These are phyloP conservation scores for Coccinonectria pachysandricola DNA, from an alignment of 2,329 filamentous ascomycete genomes.

Conservation along the genomic window DNA sequence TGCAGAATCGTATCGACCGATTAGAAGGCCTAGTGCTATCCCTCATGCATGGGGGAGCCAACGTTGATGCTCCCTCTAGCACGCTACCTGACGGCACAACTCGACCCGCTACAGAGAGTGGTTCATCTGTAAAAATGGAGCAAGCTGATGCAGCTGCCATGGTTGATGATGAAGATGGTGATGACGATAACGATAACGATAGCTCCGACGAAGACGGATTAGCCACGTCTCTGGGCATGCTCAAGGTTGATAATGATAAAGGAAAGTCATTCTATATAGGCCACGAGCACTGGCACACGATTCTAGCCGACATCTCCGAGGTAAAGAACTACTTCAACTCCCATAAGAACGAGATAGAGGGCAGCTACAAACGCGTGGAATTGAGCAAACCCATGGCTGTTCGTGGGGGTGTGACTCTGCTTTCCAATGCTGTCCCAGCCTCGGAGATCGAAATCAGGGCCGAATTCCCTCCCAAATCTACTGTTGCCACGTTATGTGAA, in stretches of 20 bases:
- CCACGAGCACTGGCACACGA: slow-evolving; percentile 73
- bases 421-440: slow-evolving; percentile 65
- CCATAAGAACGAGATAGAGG: slow-evolving; percentile 83
- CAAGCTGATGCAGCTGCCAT: slow-evolving; percentile 45
- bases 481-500: slow-evolving; percentile 73
- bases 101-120: slow-evolving; percentile 31
- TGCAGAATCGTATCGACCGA: slow-evolving; percentile 96
- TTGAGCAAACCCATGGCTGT: slow-evolving; percentile 52
- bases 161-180: slow-evolving; percentile 34
- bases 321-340: slow-evolving; percentile 82
- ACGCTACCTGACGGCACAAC: slow-evolving; percentile 26
- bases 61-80: slow-evolving; percentile 32
- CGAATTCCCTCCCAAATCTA: slow-evolving; percentile 69
- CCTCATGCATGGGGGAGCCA: slow-evolving; percentile 77
- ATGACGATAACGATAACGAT: slow-evolving; percentile 42
- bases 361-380: slow-evolving; percentile 66
- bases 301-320: slow-evolving; percentile 76
- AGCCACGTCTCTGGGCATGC: slow-evolving; percentile 65
- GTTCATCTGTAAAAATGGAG: slow-evolving; percentile 39
- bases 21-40: slow-evolving; percentile 86
- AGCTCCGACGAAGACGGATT: slow-evolving; percentile 61
- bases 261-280: slow-evolving; percentile 74
- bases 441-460: slow-evolving; percentile 69
- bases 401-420: slow-evolving; percentile 60
- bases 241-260: slow-evolving; percentile 70